phyloP scores from a whole-genome alignment of 768 basidiomycete species.

The Tricholoma hemisulphureum region DNA sequence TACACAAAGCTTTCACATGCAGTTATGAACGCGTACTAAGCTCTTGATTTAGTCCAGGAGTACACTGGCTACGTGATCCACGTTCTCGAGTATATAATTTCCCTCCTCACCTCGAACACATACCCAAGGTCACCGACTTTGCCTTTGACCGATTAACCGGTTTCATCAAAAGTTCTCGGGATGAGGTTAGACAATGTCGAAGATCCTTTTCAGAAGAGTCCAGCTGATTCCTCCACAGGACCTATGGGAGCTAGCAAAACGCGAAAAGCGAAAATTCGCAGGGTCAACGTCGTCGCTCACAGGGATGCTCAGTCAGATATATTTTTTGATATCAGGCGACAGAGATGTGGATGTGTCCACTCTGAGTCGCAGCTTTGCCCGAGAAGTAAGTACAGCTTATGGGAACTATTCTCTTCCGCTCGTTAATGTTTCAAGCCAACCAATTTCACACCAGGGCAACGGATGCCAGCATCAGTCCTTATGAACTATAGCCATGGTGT shows the following conservation, averaged over 20 bases:
- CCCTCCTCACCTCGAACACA: slow-evolving; percentile 60
- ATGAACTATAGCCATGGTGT: slow-evolving; percentile 65
- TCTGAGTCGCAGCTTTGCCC: slow-evolving; percentile 58
- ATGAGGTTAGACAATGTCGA: slow-evolving; percentile 47
- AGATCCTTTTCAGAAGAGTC: not conserved
- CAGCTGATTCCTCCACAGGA: slow-evolving; percentile 44
- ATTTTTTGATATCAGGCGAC: slow-evolving; percentile 78
- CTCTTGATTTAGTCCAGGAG: slow-evolving; percentile 61
- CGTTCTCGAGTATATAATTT: slow-evolving; percentile 87
- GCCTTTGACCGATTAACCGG: slow-evolving; percentile 74
- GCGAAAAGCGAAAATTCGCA: slow-evolving; percentile 59
- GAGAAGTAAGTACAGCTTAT: slow-evolving; percentile 46
- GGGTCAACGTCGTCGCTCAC: slow-evolving; percentile 92
- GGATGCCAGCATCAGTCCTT: slow-evolving; percentile 69
- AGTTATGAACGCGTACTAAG: slow-evolving; percentile 2
- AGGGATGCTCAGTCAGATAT: slow-evolving; percentile 81
- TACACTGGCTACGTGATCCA: slow-evolving; percentile 87
- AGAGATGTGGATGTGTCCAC: slow-evolving; percentile 59
- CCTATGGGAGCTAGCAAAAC: slow-evolving; percentile 57
- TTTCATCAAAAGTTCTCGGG: slow-evolving; percentile 78
- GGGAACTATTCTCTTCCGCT: not conserved
- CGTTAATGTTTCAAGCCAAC: slow-evolving; percentile 33
- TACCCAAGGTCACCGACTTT: slow-evolving; percentile 81
- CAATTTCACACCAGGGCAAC: slow-evolving; percentile 75
- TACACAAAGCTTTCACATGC: slow-evolving; percentile 10